These are phyloP conservation scores for Mucor velutinosus DNA, from an alignment of 371 early-diverging fungal species.

Conservation along the genomic window DNA sequence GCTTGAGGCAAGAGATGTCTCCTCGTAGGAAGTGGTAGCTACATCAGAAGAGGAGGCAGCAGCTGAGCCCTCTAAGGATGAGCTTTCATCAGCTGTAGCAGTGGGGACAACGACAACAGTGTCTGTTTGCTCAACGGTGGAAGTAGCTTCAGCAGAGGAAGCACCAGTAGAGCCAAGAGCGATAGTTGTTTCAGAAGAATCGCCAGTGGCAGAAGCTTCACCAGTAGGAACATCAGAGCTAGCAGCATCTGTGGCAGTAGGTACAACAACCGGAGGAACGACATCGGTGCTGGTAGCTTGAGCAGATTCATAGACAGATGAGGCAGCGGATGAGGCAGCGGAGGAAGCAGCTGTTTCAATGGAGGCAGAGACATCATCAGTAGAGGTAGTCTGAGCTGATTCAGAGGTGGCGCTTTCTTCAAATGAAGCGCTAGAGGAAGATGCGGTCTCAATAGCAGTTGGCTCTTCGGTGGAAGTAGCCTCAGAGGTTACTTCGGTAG, in stretches of 20 bases:
- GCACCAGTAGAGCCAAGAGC: too few relatives aligned
- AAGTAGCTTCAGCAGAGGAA: not conserved
- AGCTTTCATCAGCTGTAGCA: not conserved
- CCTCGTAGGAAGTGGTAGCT: not conserved
- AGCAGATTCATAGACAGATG: not conserved
- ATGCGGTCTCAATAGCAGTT: not conserved
- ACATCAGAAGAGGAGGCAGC: not conserved
- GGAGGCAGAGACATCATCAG: not conserved
- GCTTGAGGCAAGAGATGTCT: not conserved
- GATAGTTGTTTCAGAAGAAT: not conserved
- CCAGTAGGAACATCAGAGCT: not conserved
- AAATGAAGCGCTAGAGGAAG: not conserved
- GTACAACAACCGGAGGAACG: not conserved
- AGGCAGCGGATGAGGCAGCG: not conserved
- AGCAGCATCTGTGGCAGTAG: not conserved
- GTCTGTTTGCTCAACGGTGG: not conserved
- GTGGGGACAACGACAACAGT: not conserved
- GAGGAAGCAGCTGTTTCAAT: not conserved
- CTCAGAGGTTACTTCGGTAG: not conserved
- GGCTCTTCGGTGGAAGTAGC: not conserved
- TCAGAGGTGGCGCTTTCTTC: not conserved
- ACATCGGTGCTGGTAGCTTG: not conserved
- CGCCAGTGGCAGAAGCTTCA: not conserved
- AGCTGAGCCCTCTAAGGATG: not conserved
- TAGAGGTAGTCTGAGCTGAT: not conserved